Percentiles rank a stretch among this genome's conserved stretches.
These are phyloP conservation scores for Discostella pseudostelligera DNA, from an alignment of 108 stramenopile species.

Conservation along the genomic window DNA sequence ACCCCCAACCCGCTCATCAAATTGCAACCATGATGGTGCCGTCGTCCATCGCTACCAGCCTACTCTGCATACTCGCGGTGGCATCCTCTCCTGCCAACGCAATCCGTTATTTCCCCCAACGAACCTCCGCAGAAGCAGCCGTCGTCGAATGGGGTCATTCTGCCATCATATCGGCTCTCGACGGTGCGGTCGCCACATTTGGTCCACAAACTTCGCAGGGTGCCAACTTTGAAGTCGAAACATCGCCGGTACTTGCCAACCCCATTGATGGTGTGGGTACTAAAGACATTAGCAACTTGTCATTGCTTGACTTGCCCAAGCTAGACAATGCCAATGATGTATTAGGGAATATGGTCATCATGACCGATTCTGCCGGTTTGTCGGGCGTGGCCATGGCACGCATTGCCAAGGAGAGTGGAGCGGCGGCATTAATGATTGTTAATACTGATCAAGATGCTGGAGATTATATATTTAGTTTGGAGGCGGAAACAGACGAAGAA, in stretches of 20 bases:
- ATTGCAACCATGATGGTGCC: no score
- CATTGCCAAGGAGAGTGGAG: slow-evolving; percentile 77
- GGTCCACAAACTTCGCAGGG: slow-evolving; percentile 85
- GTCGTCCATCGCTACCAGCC: not conserved
- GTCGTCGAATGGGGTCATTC: slow-evolving; percentile 92
- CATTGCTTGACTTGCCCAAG: slow-evolving; percentile 27
- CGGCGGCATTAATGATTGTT: slow-evolving; percentile 83
- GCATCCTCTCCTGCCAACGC: not conserved
- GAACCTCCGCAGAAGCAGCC: slow-evolving; percentile 80
- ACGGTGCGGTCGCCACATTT: slow-evolving; percentile 82
- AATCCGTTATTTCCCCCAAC: slow-evolving; percentile 62
- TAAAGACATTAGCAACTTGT: slow-evolving; percentile 4
- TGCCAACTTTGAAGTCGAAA: slow-evolving; percentile 87
- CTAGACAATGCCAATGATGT: slow-evolving; percentile 77
- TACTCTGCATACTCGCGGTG: slow-evolving; percentile 7
- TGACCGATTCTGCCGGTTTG: slow-evolving; percentile 75
- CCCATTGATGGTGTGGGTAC: slow-evolving; percentile 71
- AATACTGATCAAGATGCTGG: slow-evolving; percentile 76
- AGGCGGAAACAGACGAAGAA: slow-evolving; percentile 54
- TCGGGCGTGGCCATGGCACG: slow-evolving; percentile 77
- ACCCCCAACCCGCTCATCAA: no score
- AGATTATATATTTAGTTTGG: slow-evolving; percentile 80
- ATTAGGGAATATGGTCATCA: slow-evolving; percentile 82
- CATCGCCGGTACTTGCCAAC: slow-evolving; percentile 67
- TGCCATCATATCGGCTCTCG: slow-evolving; percentile 85